These are phyloP conservation scores for Tuber magnatum DNA, from an alignment of 495 filamentous ascomycete species.

Conservation along the genomic window DNA sequence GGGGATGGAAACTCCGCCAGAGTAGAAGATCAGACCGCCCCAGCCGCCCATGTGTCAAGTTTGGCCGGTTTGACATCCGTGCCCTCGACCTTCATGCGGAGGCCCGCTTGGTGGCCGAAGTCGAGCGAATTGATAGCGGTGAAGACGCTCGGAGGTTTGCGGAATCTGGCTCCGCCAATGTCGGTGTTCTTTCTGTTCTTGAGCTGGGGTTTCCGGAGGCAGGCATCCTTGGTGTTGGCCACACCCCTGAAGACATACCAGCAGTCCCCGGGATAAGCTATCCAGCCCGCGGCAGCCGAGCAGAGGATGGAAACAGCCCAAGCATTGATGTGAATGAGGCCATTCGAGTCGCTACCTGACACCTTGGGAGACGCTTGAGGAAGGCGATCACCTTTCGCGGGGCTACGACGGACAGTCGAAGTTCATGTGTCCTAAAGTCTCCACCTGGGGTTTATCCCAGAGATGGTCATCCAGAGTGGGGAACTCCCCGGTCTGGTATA, in stretches of 20 bases:
- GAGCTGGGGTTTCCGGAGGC: background rate
- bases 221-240: background rate
- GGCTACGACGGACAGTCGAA: background rate
- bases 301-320: conserved; percentile 16
- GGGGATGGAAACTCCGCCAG: conserved; percentile 7
- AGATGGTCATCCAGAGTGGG: background rate
- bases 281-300: background rate
- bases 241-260: conserved; percentile 1
- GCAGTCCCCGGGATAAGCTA: conserved; percentile 3
- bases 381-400: conserved; percentile 6
- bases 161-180: background rate
- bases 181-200: background rate
- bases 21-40: conserved; percentile 3
- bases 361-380: background rate
- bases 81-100: too few species aligned
- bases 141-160: background rate
- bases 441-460: background rate
- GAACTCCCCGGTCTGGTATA: conserved; percentile 1
- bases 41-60: conserved; percentile 10
- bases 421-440: background rate
- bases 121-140: conserved; percentile 9
- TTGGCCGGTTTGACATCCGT: conserved; percentile 7
- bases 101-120: background rate
- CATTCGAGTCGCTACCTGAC: conserved; percentile 12
- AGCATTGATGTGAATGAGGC: conserved; percentile 31